These are phyloP conservation scores for Phaseolus lunatus DNA, from an alignment of 306 rosid species.

Conservation along the genomic window DNA sequence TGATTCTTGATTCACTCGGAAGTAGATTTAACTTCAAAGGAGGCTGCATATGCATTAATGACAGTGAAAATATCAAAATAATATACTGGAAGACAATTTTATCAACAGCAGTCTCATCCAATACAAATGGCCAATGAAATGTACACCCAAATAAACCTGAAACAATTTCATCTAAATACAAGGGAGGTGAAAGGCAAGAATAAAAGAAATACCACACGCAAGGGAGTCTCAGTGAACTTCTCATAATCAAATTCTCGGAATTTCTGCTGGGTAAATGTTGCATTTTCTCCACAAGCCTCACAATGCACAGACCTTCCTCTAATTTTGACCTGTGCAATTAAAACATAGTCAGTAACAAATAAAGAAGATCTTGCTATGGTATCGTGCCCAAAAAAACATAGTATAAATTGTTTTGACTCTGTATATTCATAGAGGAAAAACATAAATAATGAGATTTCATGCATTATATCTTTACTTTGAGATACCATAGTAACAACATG, in stretches of 20 bases:
- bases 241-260: constrained; percentile 89
- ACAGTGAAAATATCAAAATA: constrained; percentile 16
- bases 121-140: background rate
- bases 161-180: constrained; percentile 18
- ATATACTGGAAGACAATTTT: background rate
- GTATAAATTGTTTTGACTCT: background rate
- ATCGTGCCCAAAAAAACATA: background rate
- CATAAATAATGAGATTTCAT: constrained; percentile 14
- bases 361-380: background rate
- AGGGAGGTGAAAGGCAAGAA: constrained; percentile 17
- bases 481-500: background rate
- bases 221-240: constrained; percentile 82
- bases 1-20: constrained; percentile 73
- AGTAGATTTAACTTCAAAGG: constrained; percentile 77
- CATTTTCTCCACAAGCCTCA: constrained; percentile 77
- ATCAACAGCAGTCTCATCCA: constrained; percentile 7
- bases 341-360: constrained; percentile 18
- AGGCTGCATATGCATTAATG: constrained; percentile 60
- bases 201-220: constrained; percentile 66
- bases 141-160: background rate
- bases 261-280: constrained; percentile 60
- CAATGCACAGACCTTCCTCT: constrained; percentile 86
- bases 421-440: background rate
- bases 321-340: constrained; percentile 78
- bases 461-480: constrained; percentile 1